Conservation (phyloP, 2,329 filamentous ascomycete species). For the Scedosporium apiospermum region DNA sequence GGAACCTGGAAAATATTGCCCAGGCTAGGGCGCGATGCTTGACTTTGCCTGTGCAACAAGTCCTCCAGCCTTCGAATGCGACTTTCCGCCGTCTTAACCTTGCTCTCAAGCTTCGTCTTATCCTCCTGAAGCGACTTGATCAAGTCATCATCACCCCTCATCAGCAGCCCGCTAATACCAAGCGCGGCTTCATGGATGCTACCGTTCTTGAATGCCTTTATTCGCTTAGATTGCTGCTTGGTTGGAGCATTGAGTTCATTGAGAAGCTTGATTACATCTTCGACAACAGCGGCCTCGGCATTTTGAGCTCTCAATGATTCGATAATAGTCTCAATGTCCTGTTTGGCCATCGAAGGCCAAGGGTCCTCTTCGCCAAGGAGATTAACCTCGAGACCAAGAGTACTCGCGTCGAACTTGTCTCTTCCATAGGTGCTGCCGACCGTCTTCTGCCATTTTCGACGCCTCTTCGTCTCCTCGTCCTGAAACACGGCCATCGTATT, state of each 20-base stretch:
- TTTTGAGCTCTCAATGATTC: conserved; percentile 55
- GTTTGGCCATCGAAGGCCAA: conserved; percentile 70
- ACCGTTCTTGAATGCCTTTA: conserved; percentile 93
- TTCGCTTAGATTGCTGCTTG: conserved; percentile 74
- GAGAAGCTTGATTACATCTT: conserved; percentile 66
- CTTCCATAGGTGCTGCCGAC: conserved; percentile 65
- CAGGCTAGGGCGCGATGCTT: conserved; percentile 42
- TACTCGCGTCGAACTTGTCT: conserved; percentile 56
- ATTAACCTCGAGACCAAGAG: conserved; percentile 76
- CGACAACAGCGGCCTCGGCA: conserved; percentile 54
- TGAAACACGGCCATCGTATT: conserved; percentile 90
- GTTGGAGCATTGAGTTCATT: conserved; percentile 74
- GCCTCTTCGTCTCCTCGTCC: conserved; percentile 82
- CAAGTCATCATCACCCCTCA: conserved; percentile 81
- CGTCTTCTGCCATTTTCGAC: conserved; percentile 83
- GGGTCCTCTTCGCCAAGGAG: conserved; percentile 67
- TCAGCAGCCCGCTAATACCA: conserved; percentile 74
- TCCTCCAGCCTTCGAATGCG: conserved; percentile 87
- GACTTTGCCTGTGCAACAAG: conserved; percentile 73
- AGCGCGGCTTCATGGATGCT: conserved; percentile 87
- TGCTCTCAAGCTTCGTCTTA: conserved; percentile 64
- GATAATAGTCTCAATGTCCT: conserved; percentile 69
- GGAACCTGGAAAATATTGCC: conserved; percentile 46
- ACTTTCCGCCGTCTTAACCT: conserved; percentile 75
- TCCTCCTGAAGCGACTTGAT: conserved; percentile 71